Evolutionary conservation across 2,329 filamentous ascomycete species (phyloP), one percentile per base, ranked within the genome.

Genomic region (Davidsoniella eucalypti): DNA sequence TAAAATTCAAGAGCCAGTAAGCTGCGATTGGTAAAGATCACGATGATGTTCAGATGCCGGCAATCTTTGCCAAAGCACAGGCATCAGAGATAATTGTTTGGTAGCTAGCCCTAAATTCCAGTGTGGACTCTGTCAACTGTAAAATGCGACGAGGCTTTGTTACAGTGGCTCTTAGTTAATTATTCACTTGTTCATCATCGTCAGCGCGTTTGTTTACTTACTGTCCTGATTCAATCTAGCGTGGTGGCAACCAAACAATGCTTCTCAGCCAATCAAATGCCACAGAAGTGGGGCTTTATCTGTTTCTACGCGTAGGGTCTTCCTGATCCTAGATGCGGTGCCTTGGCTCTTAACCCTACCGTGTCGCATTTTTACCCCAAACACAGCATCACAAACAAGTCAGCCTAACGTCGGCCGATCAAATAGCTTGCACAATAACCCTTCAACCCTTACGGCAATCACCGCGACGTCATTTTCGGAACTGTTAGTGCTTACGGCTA

Each of bases 171-270:
- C 21, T 44, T 47, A 9, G 26, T 33, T 12, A 33, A 33, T 33
- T 12, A 33, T 33, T 33, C 6, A 12, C 6, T 33, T 33, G 8
- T 8, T 33, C 26, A 5, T 21, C 4, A 21, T 23, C 14, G 33
- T 26, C 23, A 17, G 57, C 60, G 60, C 58, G 61, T 61, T 59
- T 49, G 47, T 52, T 69, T 69, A 69, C 67, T 67, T 62, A 54
- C 25, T 58, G 54, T 57, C 61, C 58, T 52, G 36, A 61, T 64
- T 55, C 21, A 58, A 64, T 54, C 56, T 67, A 66, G 64, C 55
- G 55, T 51, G 26, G 23, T 29, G 29, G 33, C 2, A 18, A 33
- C 14, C 12, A 14, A 16, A 9, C 41, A 21, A 36, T 26, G 16
- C 3, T n/a, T 23, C 4, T 33, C 8, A 49, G 36, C 50, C 50